These are phyloP conservation scores for Fusarium verrucosum DNA, from an alignment of 2,329 filamentous ascomycete genomes.

Conservation along the genomic window DNA sequence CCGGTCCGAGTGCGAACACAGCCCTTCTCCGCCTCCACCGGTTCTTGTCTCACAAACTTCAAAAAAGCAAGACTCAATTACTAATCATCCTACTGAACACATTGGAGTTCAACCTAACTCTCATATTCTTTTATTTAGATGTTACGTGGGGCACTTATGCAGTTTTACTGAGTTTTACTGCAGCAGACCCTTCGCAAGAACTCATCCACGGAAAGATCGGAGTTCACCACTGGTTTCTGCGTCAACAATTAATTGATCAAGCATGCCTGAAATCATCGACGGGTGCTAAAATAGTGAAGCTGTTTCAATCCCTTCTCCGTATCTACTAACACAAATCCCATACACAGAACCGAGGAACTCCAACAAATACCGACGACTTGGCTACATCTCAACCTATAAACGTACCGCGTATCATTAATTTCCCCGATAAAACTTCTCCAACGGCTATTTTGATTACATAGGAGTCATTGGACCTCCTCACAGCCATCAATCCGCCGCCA, in stretches of 20 bases:
- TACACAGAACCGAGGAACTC: neutral
- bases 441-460: too few species aligned
- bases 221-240: neutral
- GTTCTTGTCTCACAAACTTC: neutral
- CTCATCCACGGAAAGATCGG: too few species aligned
- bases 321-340: neutral
- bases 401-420: neutral
- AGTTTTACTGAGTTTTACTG: neutral
- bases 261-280: neutral
- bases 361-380: neutral
- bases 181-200: too few species aligned
- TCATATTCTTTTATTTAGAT: neutral
- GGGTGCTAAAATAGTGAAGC: neutral
- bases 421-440: neutral
- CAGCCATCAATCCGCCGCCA: neutral
- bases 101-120: neutral
- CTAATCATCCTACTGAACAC: neutral
- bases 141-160: neutral
- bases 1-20: neutral
- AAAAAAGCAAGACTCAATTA: neutral
- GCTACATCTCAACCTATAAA: neutral
- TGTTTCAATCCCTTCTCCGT: neutral
- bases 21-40: neutral
- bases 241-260: neutral
- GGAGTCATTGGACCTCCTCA: neutral